Evolutionary conservation across 257 asterid genomes (phyloP), one percentile per base, ranked within the genome.

Genomic region (Capsicum rhomboideum): DNA sequence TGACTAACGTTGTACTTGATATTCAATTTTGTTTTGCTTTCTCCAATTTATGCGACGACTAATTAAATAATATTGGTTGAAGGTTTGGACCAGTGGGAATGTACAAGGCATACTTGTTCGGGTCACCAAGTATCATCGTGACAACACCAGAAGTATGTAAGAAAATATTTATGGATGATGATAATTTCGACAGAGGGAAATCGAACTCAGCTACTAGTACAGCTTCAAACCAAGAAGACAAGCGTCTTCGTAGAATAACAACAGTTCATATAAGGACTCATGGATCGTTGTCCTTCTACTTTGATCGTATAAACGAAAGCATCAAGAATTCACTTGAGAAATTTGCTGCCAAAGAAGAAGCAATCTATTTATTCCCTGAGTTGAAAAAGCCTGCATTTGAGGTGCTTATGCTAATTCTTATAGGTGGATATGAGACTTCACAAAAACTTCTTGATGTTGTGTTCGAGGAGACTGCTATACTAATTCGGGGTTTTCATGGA

Each of bases 281-380:
- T 6, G 84, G 69, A 26, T 77, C 86, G 12, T 40, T 84, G 42
- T 79, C 86, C 11, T 26, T 42, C 6, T 84, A 49, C 31, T 16
- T 84, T 4, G 86, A 31, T 12, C n/a, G 56, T 16, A 66, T 84
- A 9, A 80, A 79, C 1, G 80, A 52, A 7, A 64, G 78, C 23
- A 61, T 83, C 7, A 52, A 26, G 52, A 34, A 28, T 49, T 63
- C 86, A n/a, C 78, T 84, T 56, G 61, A 67, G 9, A 16, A 49
- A 16, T 64, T 64, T 83, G 68, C 59, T 13, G 55, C 10, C 1
- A 50, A 0, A 20, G 72, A 84, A 23, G 12, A 53, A 17, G 63
- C 80, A 28, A 53, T 84, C 46, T 79, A 84, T 56, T 28, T 84
- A 20, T 37, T 84, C 67, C 34, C 84, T 5, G 84, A 78, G 61